Evolutionary conservation across 306 rosid species (phyloP), one percentile per base, ranked within the genome.

Genomic region (Acmispon strigosus): DNA sequence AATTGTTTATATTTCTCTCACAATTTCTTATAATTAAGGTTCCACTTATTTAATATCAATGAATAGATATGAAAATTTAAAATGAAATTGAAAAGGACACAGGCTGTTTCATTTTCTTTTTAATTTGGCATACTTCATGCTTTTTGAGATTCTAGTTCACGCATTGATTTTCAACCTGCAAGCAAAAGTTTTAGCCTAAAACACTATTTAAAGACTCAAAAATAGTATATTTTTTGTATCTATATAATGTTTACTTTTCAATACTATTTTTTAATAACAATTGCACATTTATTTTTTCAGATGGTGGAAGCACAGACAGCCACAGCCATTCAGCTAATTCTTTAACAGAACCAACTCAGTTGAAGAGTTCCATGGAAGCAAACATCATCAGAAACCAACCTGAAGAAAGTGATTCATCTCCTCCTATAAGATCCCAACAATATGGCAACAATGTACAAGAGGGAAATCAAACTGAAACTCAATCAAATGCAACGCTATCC

Each of bases 241-340:
- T 4, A 27, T 27, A 27, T 27, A 27, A 27, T 27, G 32, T 27
- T 27, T 36, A 6, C 41, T 36, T 36, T 36, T 54, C 34, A 18
- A 52, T 44, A 1, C 7, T 2, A 18, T 13, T 4, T 3, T 34
- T 36, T 36, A 32, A 6, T 36, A 36, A 8, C 9, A 5, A 4
- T 32, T 60, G 32, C 52, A 0, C 14, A 19, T 57, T 52, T 74
- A 4, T 77, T 4, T 63, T 76, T 10, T 2, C 76, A 87, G 97
- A 87, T 51, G 83, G 80, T 10, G 84, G 85, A 7, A 85, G 89
- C 76, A 73, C 76, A 14, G 78, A 83, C 0, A 72, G 83, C 47
- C 72, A 43, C 50, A 86, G 85, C 69, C 88, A 83, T 71, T 87
- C 96, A 14, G 62, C 74, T 47, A 80, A 73, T 12, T 83, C 91